Conservation (phyloP, 192 early-diverging fungal genomes). For the Umbelopsis ramanniana region DNA sequence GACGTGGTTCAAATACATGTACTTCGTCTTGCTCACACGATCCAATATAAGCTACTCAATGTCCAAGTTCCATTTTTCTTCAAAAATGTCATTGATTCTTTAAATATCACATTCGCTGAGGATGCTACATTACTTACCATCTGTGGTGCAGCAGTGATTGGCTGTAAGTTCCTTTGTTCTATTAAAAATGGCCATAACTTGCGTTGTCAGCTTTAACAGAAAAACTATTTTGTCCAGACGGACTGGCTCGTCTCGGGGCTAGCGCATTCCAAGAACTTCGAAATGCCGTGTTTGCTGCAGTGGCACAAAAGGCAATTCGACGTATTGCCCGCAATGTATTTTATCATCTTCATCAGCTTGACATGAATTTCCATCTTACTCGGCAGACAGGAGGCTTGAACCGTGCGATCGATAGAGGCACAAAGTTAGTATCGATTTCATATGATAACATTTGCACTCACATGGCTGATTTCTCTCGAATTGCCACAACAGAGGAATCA, state of each 20-base stretch:
- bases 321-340: conserved; percentile 87
- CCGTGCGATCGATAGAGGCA: conserved; percentile 95
- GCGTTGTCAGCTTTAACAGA: neutral
- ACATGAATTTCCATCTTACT: conserved; percentile 90
- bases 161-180: conserved; percentile 55
- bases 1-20: conserved; percentile 31
- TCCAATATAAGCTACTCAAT: conserved; percentile 63
- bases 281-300: conserved; percentile 92
- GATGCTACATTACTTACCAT: conserved; percentile 73
- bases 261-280: conserved; percentile 86
- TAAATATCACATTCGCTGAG: conserved; percentile 70
- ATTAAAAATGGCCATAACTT: neutral
- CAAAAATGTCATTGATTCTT: conserved; percentile 88
- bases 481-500: conserved; percentile 80
- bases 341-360: conserved; percentile 85
- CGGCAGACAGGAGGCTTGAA: conserved; percentile 97
- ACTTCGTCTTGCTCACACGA: neutral
- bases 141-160: conserved; percentile 91
- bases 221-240: conserved; percentile 53
- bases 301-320: conserved; percentile 94
- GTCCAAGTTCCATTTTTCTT: conserved; percentile 97
- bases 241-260: conserved; percentile 85
- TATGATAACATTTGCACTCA: neutral
- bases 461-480: neutral
- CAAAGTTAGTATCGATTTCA: conserved; percentile 47